Base-by-base conservation (phyloP, 2,329 filamentous ascomycete genomes). In the Xylariaceae sp. region DNA sequence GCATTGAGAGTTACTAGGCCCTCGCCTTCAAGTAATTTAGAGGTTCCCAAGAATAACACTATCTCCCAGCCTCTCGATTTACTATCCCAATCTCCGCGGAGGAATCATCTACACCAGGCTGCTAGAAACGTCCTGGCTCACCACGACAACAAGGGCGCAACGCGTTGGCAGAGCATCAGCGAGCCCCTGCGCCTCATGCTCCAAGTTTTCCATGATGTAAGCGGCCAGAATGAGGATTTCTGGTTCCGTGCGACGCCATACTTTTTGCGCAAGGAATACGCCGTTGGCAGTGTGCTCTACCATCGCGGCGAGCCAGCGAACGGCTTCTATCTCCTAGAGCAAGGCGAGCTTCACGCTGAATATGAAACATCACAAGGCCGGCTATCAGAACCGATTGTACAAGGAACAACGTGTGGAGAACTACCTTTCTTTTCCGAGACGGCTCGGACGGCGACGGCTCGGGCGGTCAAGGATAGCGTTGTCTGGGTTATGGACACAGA, bases 391-490 rank as follows among this genome's bases (percentile, higher is more conserved):
- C 87, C 88, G 56, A 96, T 97, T 41, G 85, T 96, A 1, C 87
- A 90, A 0, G 93, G 93, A 13, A 93, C 93, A 2, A 96, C 93
- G 0, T 97, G 91, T 54, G 93, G 93, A 28, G 93, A 98, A 67
- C 66, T 98, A 39, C 93, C 93, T 0, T 98, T 98, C 69, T 98
- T 98, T 67, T 89, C 85, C 3, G 87, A 94, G 57, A 97, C 91
- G 2, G 74, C 79, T 39, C 78, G 93, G 15, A 97, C 90, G 3
- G 89, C 89, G 2, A 95, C 87, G 0, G 89, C 94, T 9, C 74
- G 83, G 33, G 88, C 88, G 2, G 90, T 97, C 61, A 77, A 83
- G 40, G 83, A 91, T 52, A 87, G 84, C 47, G 80, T 93, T 1
- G 80, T 85, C 4, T 98, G 93, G 93, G 66, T 85, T 47, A 76